These are phyloP conservation scores for Monosporascus sp. DNA, from an alignment of 2,329 filamentous ascomycete species.

Conservation along the genomic window DNA sequence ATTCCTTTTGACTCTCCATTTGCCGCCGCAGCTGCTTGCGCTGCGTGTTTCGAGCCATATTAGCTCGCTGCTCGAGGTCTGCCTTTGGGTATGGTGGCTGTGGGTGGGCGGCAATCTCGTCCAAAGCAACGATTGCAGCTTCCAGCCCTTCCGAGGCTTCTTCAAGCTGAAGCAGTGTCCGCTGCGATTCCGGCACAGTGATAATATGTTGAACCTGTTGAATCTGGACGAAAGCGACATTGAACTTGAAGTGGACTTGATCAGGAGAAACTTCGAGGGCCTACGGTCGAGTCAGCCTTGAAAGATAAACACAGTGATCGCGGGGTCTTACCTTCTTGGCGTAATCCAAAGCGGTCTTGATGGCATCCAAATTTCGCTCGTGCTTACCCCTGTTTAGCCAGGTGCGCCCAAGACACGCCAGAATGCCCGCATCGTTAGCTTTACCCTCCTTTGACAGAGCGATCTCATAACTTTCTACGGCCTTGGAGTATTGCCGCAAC, in stretches of 20 bases:
- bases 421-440: conserved; percentile 66
- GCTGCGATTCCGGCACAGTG: conserved; percentile 66
- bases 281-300: conserved; percentile 33
- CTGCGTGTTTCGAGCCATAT: conserved; percentile 95
- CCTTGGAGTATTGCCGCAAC: conserved; percentile 81
- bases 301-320: background rate
- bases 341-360: conserved; percentile 52
- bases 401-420: conserved; percentile 81
- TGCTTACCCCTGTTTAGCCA: conserved; percentile 76
- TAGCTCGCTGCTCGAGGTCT: conserved; percentile 90
- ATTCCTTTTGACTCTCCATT: conserved; percentile 78
- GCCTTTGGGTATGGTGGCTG: conserved; percentile 81
- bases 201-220: conserved; percentile 82
- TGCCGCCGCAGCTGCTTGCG: conserved; percentile 85
- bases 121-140: conserved; percentile 70
- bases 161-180: conserved; percentile 75
- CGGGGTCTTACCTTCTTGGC: conserved; percentile 53
- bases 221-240: conserved; percentile 95
- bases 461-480: conserved; percentile 90
- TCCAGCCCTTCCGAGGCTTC: conserved; percentile 76
- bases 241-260: conserved; percentile 91
- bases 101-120: conserved; percentile 57
- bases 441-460: conserved; percentile 75
- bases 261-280: conserved; percentile 75
- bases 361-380: conserved; percentile 53